Percentiles rank a stretch among this genome's conserved stretches.
phyloP scores from a whole-genome alignment of 768 basidiomycete genomes.

The Suillus discolor region DNA sequence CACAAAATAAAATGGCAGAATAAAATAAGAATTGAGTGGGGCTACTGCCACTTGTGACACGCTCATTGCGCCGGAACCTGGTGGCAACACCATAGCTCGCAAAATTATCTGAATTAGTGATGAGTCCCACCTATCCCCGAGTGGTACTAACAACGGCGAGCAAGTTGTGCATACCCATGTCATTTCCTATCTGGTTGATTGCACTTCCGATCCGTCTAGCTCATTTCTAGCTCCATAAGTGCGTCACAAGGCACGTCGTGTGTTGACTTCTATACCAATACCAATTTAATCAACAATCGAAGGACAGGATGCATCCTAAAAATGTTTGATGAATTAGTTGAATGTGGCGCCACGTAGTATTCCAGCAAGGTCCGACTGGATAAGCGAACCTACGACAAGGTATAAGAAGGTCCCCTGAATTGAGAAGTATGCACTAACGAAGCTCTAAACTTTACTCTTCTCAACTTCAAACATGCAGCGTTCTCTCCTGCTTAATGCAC shows the following conservation, averaged over 20 bases:
- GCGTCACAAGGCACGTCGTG: not conserved
- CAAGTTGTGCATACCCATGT: too few relatives aligned
- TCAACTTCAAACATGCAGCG: not conserved
- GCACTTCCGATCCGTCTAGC: too few relatives aligned
- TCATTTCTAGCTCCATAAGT: not conserved
- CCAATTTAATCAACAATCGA: not conserved
- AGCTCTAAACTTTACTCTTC: not conserved
- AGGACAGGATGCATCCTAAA: not conserved
- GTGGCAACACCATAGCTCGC: too few relatives aligned
- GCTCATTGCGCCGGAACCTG: too few relatives aligned
- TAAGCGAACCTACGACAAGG: not conserved
- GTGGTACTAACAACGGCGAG: too few relatives aligned
- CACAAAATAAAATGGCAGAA: too few relatives aligned
- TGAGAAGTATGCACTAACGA: not conserved
- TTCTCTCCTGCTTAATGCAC: not conserved
- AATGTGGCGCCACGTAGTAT: not conserved
- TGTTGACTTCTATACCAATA: not conserved
- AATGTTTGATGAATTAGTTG: not conserved
- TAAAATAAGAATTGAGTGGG: too few relatives aligned
- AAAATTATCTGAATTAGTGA: too few relatives aligned
- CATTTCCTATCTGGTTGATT: too few relatives aligned
- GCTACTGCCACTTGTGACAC: too few relatives aligned
- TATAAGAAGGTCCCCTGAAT: not conserved
- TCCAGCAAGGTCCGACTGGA: not conserved
- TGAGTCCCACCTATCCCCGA: too few relatives aligned